Evolutionary conservation across 2,329 filamentous ascomycete genomes (phyloP).

Genomic region (Penicillium sp.): DNA sequence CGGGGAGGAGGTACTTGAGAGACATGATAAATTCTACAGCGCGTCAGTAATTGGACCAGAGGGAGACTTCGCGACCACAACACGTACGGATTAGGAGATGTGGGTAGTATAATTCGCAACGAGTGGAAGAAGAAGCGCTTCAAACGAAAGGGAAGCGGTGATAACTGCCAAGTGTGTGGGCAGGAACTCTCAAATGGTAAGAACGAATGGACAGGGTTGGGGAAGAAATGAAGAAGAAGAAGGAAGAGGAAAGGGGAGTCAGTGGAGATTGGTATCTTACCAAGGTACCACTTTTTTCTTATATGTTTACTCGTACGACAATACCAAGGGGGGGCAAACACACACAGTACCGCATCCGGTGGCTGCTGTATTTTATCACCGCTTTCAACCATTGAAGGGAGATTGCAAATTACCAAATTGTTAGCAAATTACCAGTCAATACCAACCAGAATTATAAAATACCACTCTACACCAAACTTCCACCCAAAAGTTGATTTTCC

Average conservation of each 20-base stretch:
- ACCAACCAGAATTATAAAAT: not conserved
- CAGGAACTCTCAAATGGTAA: conserved; percentile 19
- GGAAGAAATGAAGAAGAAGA: conserved; percentile 37
- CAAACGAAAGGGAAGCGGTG: conserved; percentile 30
- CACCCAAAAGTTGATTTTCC: not conserved
- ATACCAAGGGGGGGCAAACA: conserved; percentile 18
- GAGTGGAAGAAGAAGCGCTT: conserved; percentile 15
- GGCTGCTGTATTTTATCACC: conserved; percentile 1
- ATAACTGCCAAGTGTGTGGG: conserved; percentile 5
- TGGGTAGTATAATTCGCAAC: conserved; percentile 29
- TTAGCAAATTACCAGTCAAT: not conserved
- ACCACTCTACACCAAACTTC: not conserved
- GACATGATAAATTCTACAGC: conserved; percentile 44
- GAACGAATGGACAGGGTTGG: conserved; percentile 31
- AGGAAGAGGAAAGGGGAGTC: conserved; percentile 35
- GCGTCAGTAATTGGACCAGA: conserved; percentile 5
- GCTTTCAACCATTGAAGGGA: not conserved
- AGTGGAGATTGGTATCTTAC: conserved; percentile 28
- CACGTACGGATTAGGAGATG: conserved; percentile 27
- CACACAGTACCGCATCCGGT: conserved; percentile 24
- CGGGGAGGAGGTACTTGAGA: conserved; percentile 58
- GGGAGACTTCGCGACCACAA: not conserved
- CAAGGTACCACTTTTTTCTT: conserved; percentile 14
- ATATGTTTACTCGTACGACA: not conserved
- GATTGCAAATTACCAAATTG: not conserved